These are phyloP conservation scores for Metarhizium humberi DNA, from an alignment of 2,329 filamentous ascomycete genomes.

Conservation along the genomic window DNA sequence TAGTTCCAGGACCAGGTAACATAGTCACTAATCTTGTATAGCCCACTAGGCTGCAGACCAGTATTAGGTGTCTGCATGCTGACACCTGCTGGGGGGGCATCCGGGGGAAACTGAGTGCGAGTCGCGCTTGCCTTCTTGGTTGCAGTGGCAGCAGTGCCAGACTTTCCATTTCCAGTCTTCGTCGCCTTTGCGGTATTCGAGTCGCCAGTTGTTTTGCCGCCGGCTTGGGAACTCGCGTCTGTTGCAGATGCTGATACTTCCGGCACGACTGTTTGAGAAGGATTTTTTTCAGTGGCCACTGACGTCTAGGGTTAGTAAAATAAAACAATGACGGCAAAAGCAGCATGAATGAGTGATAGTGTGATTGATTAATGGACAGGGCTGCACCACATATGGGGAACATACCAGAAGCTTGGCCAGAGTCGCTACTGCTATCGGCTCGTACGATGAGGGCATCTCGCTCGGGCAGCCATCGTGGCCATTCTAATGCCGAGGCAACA, in stretches of 20 bases:
- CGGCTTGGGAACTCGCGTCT: slow-evolving; percentile 2
- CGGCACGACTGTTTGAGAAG: neutral
- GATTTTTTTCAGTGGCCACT: neutral
- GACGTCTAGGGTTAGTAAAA: neutral
- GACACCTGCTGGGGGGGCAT: slow-evolving; percentile 40
- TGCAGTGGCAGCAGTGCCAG: slow-evolving; percentile 7
- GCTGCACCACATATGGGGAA: neutral
- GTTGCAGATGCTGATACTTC: slow-evolving; percentile 1
- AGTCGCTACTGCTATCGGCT: slow-evolving; percentile 23
- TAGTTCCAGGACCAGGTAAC: slow-evolving; percentile 59
- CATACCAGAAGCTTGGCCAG: slow-evolving; percentile 8
- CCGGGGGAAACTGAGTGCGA: slow-evolving; percentile 33
- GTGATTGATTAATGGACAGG: too few species aligned
- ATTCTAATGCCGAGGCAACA: slow-evolving; percentile 42
- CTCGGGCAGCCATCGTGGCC: slow-evolving; percentile 47
- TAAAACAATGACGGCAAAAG: neutral
- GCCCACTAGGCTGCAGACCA: slow-evolving; percentile 31
- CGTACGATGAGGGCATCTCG: slow-evolving; percentile 43
- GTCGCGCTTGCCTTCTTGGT: slow-evolving; percentile 17
- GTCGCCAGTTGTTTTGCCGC: slow-evolving; percentile 23
- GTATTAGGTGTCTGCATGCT: slow-evolving; percentile 43
- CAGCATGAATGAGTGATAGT: neutral
- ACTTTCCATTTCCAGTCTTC: slow-evolving; percentile 7
- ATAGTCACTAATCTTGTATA: slow-evolving; percentile 52
- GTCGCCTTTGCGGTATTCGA: slow-evolving; percentile 30